Evolutionary conservation across 2,329 filamentous ascomycete genomes (phyloP).

Genomic region (Pseudocercospora cruenta): DNA sequence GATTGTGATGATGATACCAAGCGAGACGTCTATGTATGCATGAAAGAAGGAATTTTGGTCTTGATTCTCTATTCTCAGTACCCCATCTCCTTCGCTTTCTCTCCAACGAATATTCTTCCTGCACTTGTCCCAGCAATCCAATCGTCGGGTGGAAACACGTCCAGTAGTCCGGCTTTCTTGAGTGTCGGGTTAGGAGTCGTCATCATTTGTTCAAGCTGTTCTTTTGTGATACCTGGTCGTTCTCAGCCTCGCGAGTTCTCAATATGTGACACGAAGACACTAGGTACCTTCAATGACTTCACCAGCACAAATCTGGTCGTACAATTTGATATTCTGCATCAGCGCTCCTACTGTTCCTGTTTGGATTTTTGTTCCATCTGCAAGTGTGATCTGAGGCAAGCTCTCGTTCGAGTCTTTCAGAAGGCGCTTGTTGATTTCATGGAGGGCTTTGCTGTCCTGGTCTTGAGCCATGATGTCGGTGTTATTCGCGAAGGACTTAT

Average conservation of each 20-base stretch:
- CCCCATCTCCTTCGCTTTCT: constrained; percentile 11
- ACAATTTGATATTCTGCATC: constrained; percentile 15
- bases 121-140: constrained; percentile 10
- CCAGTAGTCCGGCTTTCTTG: constrained; percentile 5
- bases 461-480: constrained; percentile 3
- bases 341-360: constrained; percentile 14
- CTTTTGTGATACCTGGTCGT: neutral
- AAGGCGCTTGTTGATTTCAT: constrained; percentile 10
- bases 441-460: constrained; percentile 2
- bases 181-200: constrained; percentile 7
- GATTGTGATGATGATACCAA: neutral
- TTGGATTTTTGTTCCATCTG: constrained; percentile 11
- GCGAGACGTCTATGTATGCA: too few species aligned
- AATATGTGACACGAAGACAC: too few species aligned
- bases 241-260: too few species aligned
- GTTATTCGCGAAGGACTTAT: too few species aligned
- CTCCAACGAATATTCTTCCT: constrained; percentile 12
- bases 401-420: constrained; percentile 3
- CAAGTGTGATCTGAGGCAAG: constrained; percentile 8
- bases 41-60: too few species aligned
- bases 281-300: constrained; percentile 9
- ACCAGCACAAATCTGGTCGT: constrained; percentile 12
- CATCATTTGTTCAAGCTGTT: constrained; percentile 8
- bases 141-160: constrained; percentile 13
- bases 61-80: too few species aligned